These are phyloP conservation scores for Hydrangea macrophylla DNA, from an alignment of 148 eudicot genomes.

Conservation along the genomic window DNA sequence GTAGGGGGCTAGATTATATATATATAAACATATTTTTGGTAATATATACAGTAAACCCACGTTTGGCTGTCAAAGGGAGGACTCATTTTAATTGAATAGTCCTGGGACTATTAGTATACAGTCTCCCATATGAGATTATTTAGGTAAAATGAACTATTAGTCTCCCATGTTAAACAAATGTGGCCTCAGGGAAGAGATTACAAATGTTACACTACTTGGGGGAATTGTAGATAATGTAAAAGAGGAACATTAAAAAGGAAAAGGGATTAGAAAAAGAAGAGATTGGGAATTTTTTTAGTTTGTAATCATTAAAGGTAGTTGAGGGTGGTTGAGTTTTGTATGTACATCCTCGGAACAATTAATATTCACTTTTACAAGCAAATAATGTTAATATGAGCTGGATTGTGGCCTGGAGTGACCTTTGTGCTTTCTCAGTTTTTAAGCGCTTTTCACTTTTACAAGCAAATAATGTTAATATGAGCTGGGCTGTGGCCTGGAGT, in stretches of 20 bases:
- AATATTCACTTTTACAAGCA: conserved; percentile 14
- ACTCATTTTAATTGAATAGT: too few species aligned
- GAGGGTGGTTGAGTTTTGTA: conserved; percentile 12
- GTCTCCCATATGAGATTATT: too few species aligned
- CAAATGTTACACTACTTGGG: conserved; percentile 20
- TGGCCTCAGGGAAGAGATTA: conserved; percentile 15
- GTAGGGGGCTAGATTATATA: too few species aligned
- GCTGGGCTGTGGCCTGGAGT: conserved; percentile 5
- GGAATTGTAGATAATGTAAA: conserved; percentile 48
- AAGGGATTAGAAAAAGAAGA: conserved; percentile 12
- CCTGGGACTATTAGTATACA: too few species aligned
- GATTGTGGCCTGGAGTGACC: conserved; percentile 1
- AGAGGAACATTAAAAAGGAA: too few species aligned
- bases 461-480: conserved; percentile 24
- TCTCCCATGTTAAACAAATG: too few species aligned
- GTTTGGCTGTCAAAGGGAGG: too few species aligned
- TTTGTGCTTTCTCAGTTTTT: neutral
- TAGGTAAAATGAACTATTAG: too few species aligned
- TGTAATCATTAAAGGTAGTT: conserved; percentile 24
- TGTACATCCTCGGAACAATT: conserved; percentile 43
- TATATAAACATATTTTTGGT: too few species aligned
- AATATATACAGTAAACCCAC: too few species aligned
- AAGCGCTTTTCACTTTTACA: neutral
- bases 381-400: conserved; percentile 24
- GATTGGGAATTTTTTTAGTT: conserved; percentile 20